phyloP scores from a whole-genome alignment of 2,329 filamentous ascomycete genomes.

The Davidsoniella eucalypti region DNA sequence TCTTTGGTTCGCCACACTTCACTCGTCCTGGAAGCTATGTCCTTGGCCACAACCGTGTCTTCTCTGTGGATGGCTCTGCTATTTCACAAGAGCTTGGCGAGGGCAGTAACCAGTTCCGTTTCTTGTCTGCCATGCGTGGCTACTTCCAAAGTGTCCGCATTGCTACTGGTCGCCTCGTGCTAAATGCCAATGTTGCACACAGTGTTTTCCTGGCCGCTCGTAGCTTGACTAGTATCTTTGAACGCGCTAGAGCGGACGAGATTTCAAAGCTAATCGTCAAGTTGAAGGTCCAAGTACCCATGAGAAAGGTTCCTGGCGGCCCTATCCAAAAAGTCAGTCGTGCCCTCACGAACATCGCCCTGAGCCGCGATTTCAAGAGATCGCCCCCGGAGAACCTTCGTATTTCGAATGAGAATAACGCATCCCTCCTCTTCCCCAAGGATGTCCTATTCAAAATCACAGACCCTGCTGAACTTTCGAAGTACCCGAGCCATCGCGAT shows the following conservation, averaged over 20 bases:
- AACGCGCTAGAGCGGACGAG: slow-evolving; percentile 26
- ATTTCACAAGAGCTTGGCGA: slow-evolving; percentile 15
- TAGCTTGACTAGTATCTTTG: slow-evolving; percentile 4
- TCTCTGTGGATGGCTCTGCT: slow-evolving; percentile 19
- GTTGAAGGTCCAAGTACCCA: slow-evolving; percentile 7
- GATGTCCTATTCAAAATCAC: slow-evolving; percentile 19
- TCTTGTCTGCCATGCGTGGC: slow-evolving; percentile 27
- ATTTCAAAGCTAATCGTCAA: slow-evolving; percentile 27
- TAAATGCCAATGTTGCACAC: slow-evolving; percentile 40
- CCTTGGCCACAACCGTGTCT: slow-evolving; percentile 33
- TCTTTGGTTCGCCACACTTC: slow-evolving; percentile 30
- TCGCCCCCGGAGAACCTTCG: slow-evolving; percentile 1
- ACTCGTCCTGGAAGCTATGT: slow-evolving; percentile 22
- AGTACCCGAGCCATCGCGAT: slow-evolving; percentile 16
- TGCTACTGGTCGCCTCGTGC: slow-evolving; percentile 34
- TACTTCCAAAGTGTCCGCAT: slow-evolving; percentile 39
- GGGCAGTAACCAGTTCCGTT: slow-evolving; percentile 16
- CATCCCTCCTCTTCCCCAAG: slow-evolving; percentile 1
- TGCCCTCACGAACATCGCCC: slow-evolving; percentile 5
- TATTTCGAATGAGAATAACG: not conserved
- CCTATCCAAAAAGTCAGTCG: not conserved
- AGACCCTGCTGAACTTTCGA: slow-evolving; percentile 19
- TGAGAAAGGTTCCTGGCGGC: slow-evolving; percentile 2
- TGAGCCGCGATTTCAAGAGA: not conserved
- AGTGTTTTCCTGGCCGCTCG: slow-evolving; percentile 28